These are phyloP conservation scores for Sistotremastrum suecicum DNA, from an alignment of 768 basidiomycete genomes.

Conservation along the genomic window DNA sequence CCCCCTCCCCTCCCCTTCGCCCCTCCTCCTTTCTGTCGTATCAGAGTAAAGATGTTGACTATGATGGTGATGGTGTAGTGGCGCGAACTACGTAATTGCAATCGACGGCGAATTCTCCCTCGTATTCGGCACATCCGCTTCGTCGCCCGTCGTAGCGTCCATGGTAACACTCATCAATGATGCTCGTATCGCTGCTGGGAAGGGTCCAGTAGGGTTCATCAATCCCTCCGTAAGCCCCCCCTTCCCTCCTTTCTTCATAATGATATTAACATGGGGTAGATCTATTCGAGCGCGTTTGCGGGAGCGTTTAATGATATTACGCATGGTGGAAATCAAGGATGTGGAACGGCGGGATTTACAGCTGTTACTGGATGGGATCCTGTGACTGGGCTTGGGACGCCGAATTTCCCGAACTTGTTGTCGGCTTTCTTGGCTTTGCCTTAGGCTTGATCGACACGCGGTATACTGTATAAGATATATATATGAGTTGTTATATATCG, in stretches of 20 bases:
- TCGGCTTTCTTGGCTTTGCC: constrained; percentile 22
- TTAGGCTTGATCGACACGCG: constrained; percentile 8
- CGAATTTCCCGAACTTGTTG: constrained; percentile 19
- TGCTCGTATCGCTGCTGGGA: constrained; percentile 21
- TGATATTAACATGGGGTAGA: constrained; percentile 10
- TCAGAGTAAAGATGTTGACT: constrained; percentile 11
- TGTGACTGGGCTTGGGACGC: constrained; percentile 27
- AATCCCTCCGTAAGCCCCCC: constrained; percentile 23
- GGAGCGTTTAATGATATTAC: constrained; percentile 28
- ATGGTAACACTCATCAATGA: constrained; percentile 27
- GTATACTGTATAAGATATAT: too few relatives aligned
- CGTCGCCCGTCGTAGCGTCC: constrained; percentile 20
- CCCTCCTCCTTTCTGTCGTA: too few relatives aligned
- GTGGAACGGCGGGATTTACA: constrained; percentile 19
- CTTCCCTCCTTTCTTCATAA: background rate
- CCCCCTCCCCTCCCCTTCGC: too few relatives aligned
- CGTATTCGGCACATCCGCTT: constrained; percentile 20
- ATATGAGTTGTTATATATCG: too few relatives aligned
- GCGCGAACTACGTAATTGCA: constrained; percentile 4
- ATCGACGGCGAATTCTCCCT: constrained; percentile 26
- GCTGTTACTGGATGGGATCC: constrained; percentile 30
- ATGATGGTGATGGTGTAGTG: background rate
- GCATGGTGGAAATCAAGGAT: constrained; percentile 25
- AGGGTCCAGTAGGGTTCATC: constrained; percentile 27
- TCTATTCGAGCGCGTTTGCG: constrained; percentile 22